These are phyloP conservation scores for Umbilicus rupestris DNA, from an alignment of 164 flowering plant species.

Conservation along the genomic window DNA sequence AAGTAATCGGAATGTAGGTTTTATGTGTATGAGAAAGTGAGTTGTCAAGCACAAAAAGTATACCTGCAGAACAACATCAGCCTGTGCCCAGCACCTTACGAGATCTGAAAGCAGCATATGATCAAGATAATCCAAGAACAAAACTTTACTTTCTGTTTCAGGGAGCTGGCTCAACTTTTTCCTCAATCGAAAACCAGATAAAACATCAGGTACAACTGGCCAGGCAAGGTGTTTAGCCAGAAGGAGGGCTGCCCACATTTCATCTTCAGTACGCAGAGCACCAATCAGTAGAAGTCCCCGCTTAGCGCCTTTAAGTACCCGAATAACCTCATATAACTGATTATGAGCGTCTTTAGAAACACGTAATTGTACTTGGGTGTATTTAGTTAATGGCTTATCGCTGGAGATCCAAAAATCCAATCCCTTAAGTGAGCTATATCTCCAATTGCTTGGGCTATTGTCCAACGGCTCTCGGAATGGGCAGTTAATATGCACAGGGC, in stretches of 20 bases:
- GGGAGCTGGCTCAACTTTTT: constrained; percentile 33
- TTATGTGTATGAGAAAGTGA: neutral
- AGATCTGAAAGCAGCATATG: constrained; percentile 65
- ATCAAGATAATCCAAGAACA: constrained; percentile 83
- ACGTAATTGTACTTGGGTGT: constrained; percentile 32
- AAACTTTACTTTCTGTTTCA: constrained; percentile 28
- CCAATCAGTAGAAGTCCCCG: constrained; percentile 70
- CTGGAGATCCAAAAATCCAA: constrained; percentile 60
- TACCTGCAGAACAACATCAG: constrained; percentile 87
- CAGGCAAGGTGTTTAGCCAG: constrained; percentile 67
- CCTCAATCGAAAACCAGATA: constrained; percentile 81
- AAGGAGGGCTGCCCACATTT: constrained; percentile 80
- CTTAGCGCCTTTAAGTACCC: constrained; percentile 45
- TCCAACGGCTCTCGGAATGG: constrained; percentile 83
- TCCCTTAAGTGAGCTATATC: constrained; percentile 48
- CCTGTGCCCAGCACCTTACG: constrained; percentile 33
- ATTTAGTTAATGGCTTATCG: constrained; percentile 58
- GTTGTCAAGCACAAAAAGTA: neutral
- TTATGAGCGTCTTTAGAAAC: constrained; percentile 15
- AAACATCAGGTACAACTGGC: constrained; percentile 85
- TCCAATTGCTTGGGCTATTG: constrained; percentile 46
- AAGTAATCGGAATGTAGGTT: neutral
- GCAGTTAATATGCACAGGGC: constrained; percentile 93
- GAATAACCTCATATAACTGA: constrained; percentile 39
- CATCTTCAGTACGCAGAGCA: constrained; percentile 61